Base-by-base conservation (phyloP, 345 rosid species). In the Carallia pectinifolia region DNA sequence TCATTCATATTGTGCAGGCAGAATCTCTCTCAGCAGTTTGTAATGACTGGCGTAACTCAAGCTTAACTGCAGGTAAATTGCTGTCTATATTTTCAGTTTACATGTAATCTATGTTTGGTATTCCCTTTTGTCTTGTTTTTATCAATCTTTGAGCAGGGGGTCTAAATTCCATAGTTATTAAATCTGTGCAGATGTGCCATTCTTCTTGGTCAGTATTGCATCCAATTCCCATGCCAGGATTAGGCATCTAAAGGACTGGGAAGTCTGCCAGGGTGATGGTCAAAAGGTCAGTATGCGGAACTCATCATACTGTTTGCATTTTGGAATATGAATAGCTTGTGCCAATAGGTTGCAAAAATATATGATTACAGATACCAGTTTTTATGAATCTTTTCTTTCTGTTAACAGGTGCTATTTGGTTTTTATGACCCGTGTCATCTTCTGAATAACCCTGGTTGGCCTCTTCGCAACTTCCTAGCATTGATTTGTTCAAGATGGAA, bases 371-470 rank as follows among this genome's bases (percentile, higher is more conserved):
- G 44, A 59, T 69, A 31, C 44, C 44, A 34, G 66, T 71, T 65
- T 71, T 61, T 48, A 68, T 63, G 63, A 55, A 68, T 16, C 27
- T 58, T 5, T 48, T 17, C 15, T 53, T 78, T 71, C 53, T 66
- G 47, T 37, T 58, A 62, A 75, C 90, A 92, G 97, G 77, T 92
- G 75, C 82, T 91, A 29, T 90, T 86, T 69, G 96, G 96, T 65
- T 90, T 91, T 80, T 95, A 90, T 77, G 97, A 95, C 60, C 97
- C 97, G 5, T 92, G 97, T 67, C 91, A 95, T 80, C 96, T 91
- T 81, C 89, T 86, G 58, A 89, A 70, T 70, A 83, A 90, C 66
- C 99, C 99, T 64, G 97, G 99, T 23, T 95, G 99, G 99, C 97
- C 97, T 68, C 93, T 95, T 71, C 90, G 97, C 69, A 95, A 92